These are phyloP conservation scores for Phytomonas sp. DNA, from an alignment of 208 protist species.

Conservation along the genomic window DNA sequence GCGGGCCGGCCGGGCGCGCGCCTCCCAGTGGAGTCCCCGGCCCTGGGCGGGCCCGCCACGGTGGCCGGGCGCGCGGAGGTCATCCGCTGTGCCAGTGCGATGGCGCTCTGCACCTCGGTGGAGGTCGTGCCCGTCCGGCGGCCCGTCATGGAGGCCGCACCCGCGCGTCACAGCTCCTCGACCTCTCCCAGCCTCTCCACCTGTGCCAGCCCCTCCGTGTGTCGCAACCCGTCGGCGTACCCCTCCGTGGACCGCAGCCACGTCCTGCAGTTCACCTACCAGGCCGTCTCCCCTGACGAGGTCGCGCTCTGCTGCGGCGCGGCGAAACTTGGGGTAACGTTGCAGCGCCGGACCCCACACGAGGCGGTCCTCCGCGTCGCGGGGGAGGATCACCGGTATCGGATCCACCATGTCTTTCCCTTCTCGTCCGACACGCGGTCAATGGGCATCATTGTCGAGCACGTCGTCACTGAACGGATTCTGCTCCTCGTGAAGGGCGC, in stretches of 20 bases:
- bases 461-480: slow-evolving; percentile 19
- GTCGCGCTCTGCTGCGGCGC: slow-evolving; percentile 84
- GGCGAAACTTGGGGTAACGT: slow-evolving; percentile 39
- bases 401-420: slow-evolving; percentile 67
- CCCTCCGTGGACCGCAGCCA: no score
- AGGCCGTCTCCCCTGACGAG: slow-evolving; percentile 92
- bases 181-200: no score
- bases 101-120: slow-evolving; percentile 85
- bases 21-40: background rate
- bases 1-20: background rate
- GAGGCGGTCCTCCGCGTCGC: background rate
- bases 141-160: no score
- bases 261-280: slow-evolving; percentile 29
- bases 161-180: no score
- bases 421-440: slow-evolving; percentile 85
- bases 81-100: slow-evolving; percentile 4
- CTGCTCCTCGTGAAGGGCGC: slow-evolving; percentile 83
- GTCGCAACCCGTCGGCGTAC: no score
- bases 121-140: slow-evolving; percentile 24
- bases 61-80: slow-evolving; percentile 31
- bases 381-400: slow-evolving; percentile 27
- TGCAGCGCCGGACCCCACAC: slow-evolving; percentile 25
- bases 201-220: no score
- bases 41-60: slow-evolving; percentile 2
- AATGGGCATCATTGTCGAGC: slow-evolving; percentile 82